A percentile compares a stretch with the other conserved stretches of the same genome.
These are phyloP conservation scores for Spirogloea muscicola DNA, from an alignment of 139 green algal species.

Conservation along the genomic window DNA sequence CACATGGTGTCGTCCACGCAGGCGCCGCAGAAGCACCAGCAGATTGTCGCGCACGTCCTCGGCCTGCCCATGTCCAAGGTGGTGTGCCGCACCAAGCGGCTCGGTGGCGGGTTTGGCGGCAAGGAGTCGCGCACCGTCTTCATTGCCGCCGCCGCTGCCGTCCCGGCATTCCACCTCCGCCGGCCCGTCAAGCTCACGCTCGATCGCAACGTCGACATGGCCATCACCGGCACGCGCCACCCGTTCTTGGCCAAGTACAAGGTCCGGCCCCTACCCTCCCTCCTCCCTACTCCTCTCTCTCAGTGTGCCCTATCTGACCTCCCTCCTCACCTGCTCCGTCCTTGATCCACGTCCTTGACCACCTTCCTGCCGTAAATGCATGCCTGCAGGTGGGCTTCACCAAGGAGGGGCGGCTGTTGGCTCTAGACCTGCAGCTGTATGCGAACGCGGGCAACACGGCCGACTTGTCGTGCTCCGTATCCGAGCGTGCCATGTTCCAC, in stretches of 20 bases:
- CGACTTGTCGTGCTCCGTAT: neutral
- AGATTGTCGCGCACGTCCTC: slow-evolving; percentile 1
- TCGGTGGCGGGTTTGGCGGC: slow-evolving; percentile 26
- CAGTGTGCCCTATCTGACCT: neutral
- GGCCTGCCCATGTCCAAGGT: slow-evolving; percentile 8
- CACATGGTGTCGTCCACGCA: slow-evolving; percentile 53
- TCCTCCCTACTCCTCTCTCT: no score
- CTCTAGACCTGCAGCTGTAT: slow-evolving; percentile 5
- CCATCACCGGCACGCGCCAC: slow-evolving; percentile 1
- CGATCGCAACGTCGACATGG: slow-evolving; percentile 28
- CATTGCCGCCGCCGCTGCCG: neutral
- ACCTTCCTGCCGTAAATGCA: no score
- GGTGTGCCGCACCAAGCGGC: neutral
- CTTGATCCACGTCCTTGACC: no score
- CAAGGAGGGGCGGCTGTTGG: neutral
- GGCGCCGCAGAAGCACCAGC: slow-evolving; percentile 39
- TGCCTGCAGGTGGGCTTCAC: slow-evolving; percentile 23
- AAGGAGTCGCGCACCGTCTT: slow-evolving; percentile 1
- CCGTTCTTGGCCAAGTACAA: slow-evolving; percentile 5
- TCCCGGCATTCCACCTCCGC: slow-evolving; percentile 4
- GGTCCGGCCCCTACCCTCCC: no score
- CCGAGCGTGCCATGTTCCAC: neutral
- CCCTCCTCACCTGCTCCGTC: no score
- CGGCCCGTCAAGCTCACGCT: slow-evolving; percentile 17
- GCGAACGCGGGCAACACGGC: slow-evolving; percentile 9